Evolutionary conservation across 495 filamentous ascomycete genomes (phyloP).

Genomic region (Talaromyces liani): DNA sequence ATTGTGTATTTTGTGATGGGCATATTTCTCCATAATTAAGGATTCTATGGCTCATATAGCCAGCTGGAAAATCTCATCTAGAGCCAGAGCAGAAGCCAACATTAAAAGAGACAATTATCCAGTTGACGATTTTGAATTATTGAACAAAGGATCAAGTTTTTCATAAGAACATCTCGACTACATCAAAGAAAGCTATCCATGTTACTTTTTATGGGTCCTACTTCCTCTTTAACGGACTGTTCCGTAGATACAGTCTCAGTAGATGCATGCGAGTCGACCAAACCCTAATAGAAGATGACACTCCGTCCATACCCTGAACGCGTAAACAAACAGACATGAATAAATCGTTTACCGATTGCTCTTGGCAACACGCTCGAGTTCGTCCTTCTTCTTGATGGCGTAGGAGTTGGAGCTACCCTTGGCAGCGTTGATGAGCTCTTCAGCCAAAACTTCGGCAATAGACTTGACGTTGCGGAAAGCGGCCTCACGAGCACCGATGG

Average conservation of each 20-base stretch:
- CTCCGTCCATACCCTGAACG: conserved; percentile 38
- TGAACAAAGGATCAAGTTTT: conserved; percentile 29
- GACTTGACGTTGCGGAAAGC: conserved; percentile 99
- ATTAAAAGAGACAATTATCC: not conserved
- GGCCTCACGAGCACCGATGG: conserved; percentile 94
- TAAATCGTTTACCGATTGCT: conserved; percentile 82
- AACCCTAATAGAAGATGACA: conserved; percentile 39
- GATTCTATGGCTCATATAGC: not conserved
- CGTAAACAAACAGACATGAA: conserved; percentile 34
- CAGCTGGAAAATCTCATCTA: not conserved
- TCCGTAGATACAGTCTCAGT: conserved; percentile 38
- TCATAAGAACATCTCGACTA: conserved; percentile 43
- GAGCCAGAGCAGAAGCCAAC: not conserved
- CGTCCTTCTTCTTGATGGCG: conserved; percentile 99
- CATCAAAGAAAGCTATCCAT: conserved; percentile 37
- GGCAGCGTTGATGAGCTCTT: conserved; percentile 99
- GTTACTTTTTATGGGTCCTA: conserved; percentile 32
- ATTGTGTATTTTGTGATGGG: not conserved
- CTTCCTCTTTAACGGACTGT: conserved; percentile 33
- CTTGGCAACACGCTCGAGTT: conserved; percentile 99
- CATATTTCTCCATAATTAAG: no score
- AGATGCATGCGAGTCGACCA: conserved; percentile 41
- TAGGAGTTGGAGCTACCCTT: conserved; percentile 99
- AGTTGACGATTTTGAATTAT: conserved; percentile 11
- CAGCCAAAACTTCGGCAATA: conserved; percentile 94